phyloP scores from a whole-genome alignment of 805 yeast genomes.

The Myxozyma sirexii region DNA sequence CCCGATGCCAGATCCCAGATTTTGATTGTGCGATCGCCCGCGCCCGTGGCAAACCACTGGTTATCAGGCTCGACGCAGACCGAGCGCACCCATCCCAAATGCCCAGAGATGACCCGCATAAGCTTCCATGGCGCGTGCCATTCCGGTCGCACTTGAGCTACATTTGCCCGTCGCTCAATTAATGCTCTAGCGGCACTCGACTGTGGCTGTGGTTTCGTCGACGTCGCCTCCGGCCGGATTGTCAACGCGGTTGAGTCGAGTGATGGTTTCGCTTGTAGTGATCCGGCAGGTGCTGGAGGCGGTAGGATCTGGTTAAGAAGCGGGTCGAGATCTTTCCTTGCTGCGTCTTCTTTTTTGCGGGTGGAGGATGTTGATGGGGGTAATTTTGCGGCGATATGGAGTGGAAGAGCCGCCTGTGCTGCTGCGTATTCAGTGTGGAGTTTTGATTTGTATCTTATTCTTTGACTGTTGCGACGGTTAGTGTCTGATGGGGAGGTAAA shows the following conservation, averaged over 20 bases:
- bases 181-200: slow-evolving; percentile 21
- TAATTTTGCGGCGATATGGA: slow-evolving; percentile 36
- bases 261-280: slow-evolving; percentile 1
- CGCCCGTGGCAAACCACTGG: slow-evolving; percentile 90
- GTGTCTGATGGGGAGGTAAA: too few species aligned
- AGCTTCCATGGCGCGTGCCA: slow-evolving; percentile 73
- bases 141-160: slow-evolving; percentile 36
- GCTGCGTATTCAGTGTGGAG: slow-evolving; percentile 32
- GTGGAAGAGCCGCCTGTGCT: slow-evolving; percentile 37
- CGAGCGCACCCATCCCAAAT: slow-evolving; percentile 90
- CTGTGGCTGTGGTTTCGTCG: slow-evolving; percentile 14
- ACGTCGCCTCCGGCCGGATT: slow-evolving; percentile 6
- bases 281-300: slow-evolving; percentile 33
- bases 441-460: slow-evolving; percentile 27
- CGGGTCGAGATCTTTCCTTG: slow-evolving; percentile 23
- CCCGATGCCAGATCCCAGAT: slow-evolving; percentile 87
- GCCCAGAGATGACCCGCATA: slow-evolving; percentile 78
- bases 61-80: slow-evolving; percentile 82
- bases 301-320: slow-evolving; percentile 19
- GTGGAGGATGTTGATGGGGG: slow-evolving; percentile 26
- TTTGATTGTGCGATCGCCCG: slow-evolving; percentile 84
- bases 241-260: slow-evolving; percentile 24
- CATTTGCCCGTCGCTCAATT: slow-evolving; percentile 27
- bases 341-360: slow-evolving; percentile 19
- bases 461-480: slow-evolving; percentile 19